Conservation (phyloP, 257 asterid genomes). For the Rubia yunnanensis region DNA sequence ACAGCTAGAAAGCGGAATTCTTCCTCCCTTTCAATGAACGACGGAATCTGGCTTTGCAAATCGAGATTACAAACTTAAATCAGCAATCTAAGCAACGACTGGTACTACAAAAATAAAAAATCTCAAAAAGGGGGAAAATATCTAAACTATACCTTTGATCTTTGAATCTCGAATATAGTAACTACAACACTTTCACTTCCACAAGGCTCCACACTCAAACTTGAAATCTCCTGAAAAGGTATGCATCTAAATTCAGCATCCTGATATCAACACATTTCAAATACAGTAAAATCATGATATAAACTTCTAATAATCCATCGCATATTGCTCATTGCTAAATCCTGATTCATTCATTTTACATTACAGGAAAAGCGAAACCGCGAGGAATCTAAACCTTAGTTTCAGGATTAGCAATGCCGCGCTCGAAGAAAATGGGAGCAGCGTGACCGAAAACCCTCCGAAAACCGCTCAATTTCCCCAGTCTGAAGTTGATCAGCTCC, state of each 20-base stretch:
- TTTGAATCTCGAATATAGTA: constrained; percentile 75
- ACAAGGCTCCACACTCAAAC: constrained; percentile 91
- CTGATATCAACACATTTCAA: neutral
- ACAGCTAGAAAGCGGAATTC: constrained; percentile 93
- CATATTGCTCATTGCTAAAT: no score
- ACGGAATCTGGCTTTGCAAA: constrained; percentile 54
- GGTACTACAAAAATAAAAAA: constrained; percentile 8
- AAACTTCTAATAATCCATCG: no score
- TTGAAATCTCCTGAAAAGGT: constrained; percentile 70
- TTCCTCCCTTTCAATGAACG: constrained; percentile 92
- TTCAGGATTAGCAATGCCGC: constrained; percentile 78
- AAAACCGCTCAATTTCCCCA: constrained; percentile 73
- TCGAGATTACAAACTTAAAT: constrained; percentile 19
- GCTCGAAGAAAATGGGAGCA: constrained; percentile 90
- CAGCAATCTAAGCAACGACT: neutral
- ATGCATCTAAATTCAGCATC: neutral
- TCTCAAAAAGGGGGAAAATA: neutral
- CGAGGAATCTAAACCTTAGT: constrained; percentile 53
- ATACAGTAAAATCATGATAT: no score
- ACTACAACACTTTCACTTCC: constrained; percentile 67
- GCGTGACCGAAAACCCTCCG: constrained; percentile 86
- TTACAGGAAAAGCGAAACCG: no score
- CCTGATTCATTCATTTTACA: no score
- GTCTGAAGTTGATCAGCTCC: constrained; percentile 73
- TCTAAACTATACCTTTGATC: constrained; percentile 60